Evolutionary conservation across 257 asterid genomes (phyloP).

Genomic region (Datura wrightii): DNA sequence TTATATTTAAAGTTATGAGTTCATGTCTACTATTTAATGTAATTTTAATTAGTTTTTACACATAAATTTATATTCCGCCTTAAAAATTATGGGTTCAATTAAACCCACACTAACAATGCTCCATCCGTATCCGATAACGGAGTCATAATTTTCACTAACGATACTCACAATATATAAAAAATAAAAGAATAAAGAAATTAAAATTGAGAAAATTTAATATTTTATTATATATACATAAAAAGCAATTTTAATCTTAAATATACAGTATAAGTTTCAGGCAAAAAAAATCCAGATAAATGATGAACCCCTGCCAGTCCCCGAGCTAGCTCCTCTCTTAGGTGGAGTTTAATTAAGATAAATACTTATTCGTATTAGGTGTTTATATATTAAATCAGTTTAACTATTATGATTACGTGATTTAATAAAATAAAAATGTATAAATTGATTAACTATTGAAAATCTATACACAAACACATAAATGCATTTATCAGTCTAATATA

Average conservation of each 20-base stretch:
- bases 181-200: no score
- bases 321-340: background rate
- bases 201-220: background rate
- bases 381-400: background rate
- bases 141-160: background rate
- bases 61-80: no score
- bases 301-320: background rate
- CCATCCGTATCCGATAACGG: no score
- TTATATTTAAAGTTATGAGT: no score
- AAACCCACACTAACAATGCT: no score
- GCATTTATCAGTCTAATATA: background rate
- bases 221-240: background rate
- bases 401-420: background rate
- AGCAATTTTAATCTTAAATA: background rate
- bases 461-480: no score
- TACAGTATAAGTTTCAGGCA: background rate
- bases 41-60: no score
- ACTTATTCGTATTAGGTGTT: accelerated
- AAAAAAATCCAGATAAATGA: background rate
- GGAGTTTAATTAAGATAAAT: background rate
- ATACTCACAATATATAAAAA: no score
- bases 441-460: no score
- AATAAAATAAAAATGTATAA: background rate
- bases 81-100: no score
- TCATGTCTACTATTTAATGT: no score